Base-by-base conservation (phyloP, 1,284 basidiomycete species). In the Apiotrichum veenhuisii region DNA sequence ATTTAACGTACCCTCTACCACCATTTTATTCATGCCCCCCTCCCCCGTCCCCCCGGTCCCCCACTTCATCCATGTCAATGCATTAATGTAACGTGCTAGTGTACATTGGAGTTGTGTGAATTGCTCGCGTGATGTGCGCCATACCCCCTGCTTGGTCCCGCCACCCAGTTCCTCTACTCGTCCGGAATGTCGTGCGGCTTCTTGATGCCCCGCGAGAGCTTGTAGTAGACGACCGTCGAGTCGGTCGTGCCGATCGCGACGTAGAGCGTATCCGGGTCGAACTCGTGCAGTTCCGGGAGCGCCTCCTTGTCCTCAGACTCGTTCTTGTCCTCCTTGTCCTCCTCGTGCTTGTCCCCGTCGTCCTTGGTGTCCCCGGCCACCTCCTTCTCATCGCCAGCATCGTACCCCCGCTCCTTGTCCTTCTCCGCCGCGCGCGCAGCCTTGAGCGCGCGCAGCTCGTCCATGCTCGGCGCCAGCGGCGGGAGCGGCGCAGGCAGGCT, bases 121-220 rank as follows among this genome's bases (percentile, higher is more conserved):
- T 42, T 41, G 14, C 15, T 23, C 27, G 37, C 40, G 9, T 23
- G 26, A n/a, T 51, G 30, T 4, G n/a, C 40, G 36, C 11, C 18
- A 36, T 48, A 30, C 30, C 30, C 30, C 30, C 30, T 7, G 25
- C 37, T n/a, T 38, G 37, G 1, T n/a, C 26, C 14, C 18, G 20
- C n/a, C 26, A 11, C 22, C 18, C n/a, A 20, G 44, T 7, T 22
- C 12, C 15, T 23, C 52, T 63, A 76, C 62, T 77, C 76, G 59
- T 78, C 77, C 1, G 77, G 77, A 27, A 78, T 72, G 66, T 78
- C 77, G 41, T 69, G 68, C 1, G 77, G 77, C 61, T 78, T 78
- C 64, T 74, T 72, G 55, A 78, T 75, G 2, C 77, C 77, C 50
- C 71, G 74, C 12, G 71, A 66, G 12, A 78, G 57, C 55, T 75